Percentiles rank a stretch among this genome's conserved stretches.
These are phyloP conservation scores for Tolypocladium ovalisporum DNA, from an alignment of 2,329 filamentous ascomycete species.

Conservation along the genomic window DNA sequence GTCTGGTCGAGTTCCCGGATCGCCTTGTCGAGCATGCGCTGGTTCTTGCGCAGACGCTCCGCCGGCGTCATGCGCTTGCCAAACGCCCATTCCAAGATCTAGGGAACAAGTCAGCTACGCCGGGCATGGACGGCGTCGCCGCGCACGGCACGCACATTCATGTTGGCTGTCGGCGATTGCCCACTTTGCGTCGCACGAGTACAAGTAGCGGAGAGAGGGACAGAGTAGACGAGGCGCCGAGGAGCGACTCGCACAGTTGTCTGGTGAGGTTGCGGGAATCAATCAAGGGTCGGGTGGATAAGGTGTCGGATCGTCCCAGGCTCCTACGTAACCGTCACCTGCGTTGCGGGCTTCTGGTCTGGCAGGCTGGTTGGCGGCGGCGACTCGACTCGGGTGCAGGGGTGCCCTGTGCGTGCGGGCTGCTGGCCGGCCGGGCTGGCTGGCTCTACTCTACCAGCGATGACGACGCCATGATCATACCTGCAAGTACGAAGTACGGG, in stretches of 20 bases:
- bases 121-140: conserved; percentile 2
- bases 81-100: conserved; percentile 99
- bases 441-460: too few relatives aligned
- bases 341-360: not conserved
- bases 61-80: conserved; percentile 98
- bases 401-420: not conserved
- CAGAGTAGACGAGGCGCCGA: not conserved
- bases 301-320: not conserved
- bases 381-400: not conserved
- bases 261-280: not conserved
- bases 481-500: not conserved
- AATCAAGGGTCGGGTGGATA: not conserved
- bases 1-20: conserved; percentile 94
- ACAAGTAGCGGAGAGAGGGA: not conserved
- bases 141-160: conserved; percentile 41
- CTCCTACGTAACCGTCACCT: not conserved
- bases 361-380: too few relatives aligned
- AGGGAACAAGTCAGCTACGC: conserved; percentile 10
- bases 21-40: conserved; percentile 92
- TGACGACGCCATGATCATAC: not conserved
- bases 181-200: not conserved
- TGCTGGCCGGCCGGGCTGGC: too few relatives aligned
- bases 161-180: conserved; percentile 17
- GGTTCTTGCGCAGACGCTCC: conserved; percentile 84
- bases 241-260: not conserved